These are phyloP conservation scores for Aspergillus tanneri DNA, from an alignment of 2,329 filamentous ascomycete genomes.

Conservation along the genomic window DNA sequence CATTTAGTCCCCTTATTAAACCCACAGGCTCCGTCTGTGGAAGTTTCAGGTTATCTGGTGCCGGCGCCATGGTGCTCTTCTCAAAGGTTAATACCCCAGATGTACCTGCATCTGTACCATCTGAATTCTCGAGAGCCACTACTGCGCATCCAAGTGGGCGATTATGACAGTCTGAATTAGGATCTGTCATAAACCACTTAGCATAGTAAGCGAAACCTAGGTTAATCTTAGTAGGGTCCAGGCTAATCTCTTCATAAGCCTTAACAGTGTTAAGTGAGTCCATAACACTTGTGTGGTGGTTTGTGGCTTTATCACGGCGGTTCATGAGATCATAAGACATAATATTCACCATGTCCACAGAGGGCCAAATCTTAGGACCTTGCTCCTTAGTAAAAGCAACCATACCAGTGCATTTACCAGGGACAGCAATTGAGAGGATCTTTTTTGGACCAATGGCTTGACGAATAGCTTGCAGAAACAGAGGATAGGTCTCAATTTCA, in stretches of 20 bases:
- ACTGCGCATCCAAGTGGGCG: constrained; percentile 1
- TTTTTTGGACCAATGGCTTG: constrained; percentile 1
- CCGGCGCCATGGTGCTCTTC: no score
- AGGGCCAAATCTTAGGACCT: not conserved
- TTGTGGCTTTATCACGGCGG: constrained; percentile 7
- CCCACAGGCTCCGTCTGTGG: no score
- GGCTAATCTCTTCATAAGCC: constrained; percentile 2
- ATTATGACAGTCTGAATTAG: not conserved
- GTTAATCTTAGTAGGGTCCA: constrained; percentile 4
- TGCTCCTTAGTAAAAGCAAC: constrained; percentile 6
- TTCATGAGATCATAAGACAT: constrained; percentile 14
- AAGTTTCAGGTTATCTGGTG: no score
- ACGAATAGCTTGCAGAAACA: constrained; percentile 1
- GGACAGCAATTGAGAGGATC: constrained; percentile 8
- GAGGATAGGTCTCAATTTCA: constrained; percentile 6
- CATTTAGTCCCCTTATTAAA: no score
- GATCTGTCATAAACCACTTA: constrained; percentile 7
- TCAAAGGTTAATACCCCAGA: no score
- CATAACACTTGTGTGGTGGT: constrained; percentile 5
- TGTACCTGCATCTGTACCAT: no score
- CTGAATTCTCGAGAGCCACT: no score
- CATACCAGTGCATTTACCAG: constrained; percentile 8
- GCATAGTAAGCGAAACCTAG: constrained; percentile 11
- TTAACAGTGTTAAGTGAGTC: constrained; percentile 2
- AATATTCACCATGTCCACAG: constrained; percentile 10